Conservation (phyloP, 1,284 basidiomycete genomes). For the Ustanciosporium gigantosporum region DNA sequence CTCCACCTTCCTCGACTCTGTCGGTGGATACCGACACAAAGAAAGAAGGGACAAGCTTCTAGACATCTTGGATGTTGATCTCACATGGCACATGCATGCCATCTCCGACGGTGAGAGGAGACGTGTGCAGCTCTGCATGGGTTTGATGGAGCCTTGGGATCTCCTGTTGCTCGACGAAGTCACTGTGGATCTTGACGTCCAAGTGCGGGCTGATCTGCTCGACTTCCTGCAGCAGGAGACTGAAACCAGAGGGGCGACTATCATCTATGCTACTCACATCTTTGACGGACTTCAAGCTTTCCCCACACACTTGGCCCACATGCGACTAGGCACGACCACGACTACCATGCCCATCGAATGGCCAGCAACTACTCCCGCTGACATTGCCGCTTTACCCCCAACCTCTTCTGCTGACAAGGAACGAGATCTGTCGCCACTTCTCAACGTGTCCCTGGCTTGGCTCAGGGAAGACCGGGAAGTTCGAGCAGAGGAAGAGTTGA, state of each 20-base stretch:
- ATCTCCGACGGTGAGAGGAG: slow-evolving; percentile 96
- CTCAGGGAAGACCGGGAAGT: slow-evolving; percentile 53
- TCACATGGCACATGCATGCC: slow-evolving; percentile 74
- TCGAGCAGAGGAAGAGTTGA: slow-evolving; percentile 39
- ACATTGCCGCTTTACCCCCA: slow-evolving; percentile 17
- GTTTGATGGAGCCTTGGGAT: slow-evolving; percentile 94
- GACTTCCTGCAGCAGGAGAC: slow-evolving; percentile 85
- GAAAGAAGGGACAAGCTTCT: slow-evolving; percentile 82
- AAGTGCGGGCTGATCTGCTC: slow-evolving; percentile 88
- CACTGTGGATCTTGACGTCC: slow-evolving; percentile 96
- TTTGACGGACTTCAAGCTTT: slow-evolving; percentile 59
- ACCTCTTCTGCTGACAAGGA: slow-evolving; percentile 9
- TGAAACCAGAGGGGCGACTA: slow-evolving; percentile 78
- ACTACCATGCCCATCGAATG: slow-evolving; percentile 43
- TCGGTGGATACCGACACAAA: slow-evolving; percentile 92
- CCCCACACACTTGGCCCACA: slow-evolving; percentile 57
- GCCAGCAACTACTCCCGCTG: slow-evolving; percentile 40
- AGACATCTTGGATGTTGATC: slow-evolving; percentile 88
- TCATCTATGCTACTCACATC: slow-evolving; percentile 71
- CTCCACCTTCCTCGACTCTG: slow-evolving; percentile 75
- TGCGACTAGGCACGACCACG: slow-evolving; percentile 53
- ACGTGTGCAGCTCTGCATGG: slow-evolving; percentile 92
- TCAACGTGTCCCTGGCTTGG: slow-evolving; percentile 54
- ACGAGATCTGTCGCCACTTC: slow-evolving; percentile 32
- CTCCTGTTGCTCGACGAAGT: slow-evolving; percentile 93